Evolutionary conservation across 495 filamentous ascomycete genomes (phyloP).

Genomic region (Chaetomium cochliodes): DNA sequence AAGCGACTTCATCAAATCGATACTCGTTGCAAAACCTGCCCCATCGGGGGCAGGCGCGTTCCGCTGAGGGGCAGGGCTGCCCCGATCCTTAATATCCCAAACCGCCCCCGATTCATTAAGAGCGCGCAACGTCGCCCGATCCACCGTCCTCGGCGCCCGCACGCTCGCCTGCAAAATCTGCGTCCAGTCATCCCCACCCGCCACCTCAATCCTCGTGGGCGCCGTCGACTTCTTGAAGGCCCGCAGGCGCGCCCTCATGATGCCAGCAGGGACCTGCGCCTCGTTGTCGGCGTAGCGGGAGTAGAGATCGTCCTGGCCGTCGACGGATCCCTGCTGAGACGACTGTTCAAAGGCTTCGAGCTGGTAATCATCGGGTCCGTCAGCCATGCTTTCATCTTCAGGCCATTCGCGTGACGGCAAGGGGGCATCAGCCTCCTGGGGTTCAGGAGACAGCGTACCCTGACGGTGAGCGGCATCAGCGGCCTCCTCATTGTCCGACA

Average conservation of each 20-base stretch:
- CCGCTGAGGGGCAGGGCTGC: conserved; percentile 37
- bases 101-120: conserved; percentile 46
- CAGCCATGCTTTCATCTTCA: conserved; percentile 62
- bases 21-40: conserved; percentile 69
- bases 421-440: conserved; percentile 72
- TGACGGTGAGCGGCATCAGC: conserved; percentile 47
- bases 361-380: conserved; percentile 60
- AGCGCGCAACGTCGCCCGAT: conserved; percentile 59
- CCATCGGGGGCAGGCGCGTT: conserved; percentile 46
- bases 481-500: conserved; percentile 47
- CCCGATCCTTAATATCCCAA: conserved; percentile 39
- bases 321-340: conserved; percentile 33
- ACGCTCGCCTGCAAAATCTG: conserved; percentile 89
- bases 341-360: conserved; percentile 33
- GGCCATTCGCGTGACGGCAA: conserved; percentile 59
- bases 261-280: conserved; percentile 50
- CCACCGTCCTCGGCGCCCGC: conserved; percentile 76
- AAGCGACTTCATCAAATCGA: conserved; percentile 89
- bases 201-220: conserved; percentile 58
- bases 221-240: conserved; percentile 57
- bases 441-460: conserved; percentile 90
- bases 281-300: conserved; percentile 39
- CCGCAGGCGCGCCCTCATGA: conserved; percentile 55
- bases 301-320: conserved; percentile 50
- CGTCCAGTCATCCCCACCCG: conserved; percentile 72